Conservation (phyloP, 2,329 filamentous ascomycete species). For the Drechslerella dactyloides region DNA sequence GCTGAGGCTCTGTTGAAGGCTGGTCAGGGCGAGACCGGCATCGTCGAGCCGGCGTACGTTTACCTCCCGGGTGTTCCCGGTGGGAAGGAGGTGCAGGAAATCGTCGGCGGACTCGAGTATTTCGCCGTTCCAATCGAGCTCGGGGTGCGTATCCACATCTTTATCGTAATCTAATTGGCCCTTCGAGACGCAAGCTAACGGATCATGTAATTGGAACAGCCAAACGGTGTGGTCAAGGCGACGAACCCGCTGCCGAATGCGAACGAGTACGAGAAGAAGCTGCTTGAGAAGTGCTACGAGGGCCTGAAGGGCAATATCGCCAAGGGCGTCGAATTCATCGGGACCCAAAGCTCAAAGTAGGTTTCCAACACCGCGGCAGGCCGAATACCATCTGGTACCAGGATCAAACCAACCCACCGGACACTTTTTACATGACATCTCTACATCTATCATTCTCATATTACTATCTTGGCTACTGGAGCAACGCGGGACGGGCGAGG, state of each 20-base stretch:
- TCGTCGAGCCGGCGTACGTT: constrained; percentile 93
- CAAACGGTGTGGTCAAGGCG: constrained; percentile 83
- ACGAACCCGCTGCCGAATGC: constrained; percentile 77
- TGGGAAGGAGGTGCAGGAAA: constrained; percentile 82
- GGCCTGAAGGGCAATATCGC: constrained; percentile 90
- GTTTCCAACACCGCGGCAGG: constrained; percentile 9
- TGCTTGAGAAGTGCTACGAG: constrained; percentile 75
- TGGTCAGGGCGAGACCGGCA: constrained; percentile 83
- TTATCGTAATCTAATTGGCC: too few species aligned
- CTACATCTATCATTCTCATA: not conserved
- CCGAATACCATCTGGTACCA: too few species aligned
- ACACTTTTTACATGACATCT: too few species aligned
- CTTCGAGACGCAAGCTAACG: too few species aligned
- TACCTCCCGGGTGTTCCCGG: constrained; percentile 90
- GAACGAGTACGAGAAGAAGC: constrained; percentile 85
- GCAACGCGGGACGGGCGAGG: not conserved
- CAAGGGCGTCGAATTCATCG: constrained; percentile 83
- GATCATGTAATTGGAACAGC: constrained; percentile 64
- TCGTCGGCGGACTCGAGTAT: constrained; percentile 79
- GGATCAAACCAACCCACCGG: not conserved
- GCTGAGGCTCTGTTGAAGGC: constrained; percentile 90
- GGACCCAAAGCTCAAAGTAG: constrained; percentile 54
- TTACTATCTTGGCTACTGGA: not conserved
- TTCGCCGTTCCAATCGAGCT: constrained; percentile 97
- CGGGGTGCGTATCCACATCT: constrained; percentile 70